Evolutionary conservation across 169 alveolate genomes (phyloP), one percentile per base, ranked within the genome.

Genomic region (Plasmodium berghei): DNA sequence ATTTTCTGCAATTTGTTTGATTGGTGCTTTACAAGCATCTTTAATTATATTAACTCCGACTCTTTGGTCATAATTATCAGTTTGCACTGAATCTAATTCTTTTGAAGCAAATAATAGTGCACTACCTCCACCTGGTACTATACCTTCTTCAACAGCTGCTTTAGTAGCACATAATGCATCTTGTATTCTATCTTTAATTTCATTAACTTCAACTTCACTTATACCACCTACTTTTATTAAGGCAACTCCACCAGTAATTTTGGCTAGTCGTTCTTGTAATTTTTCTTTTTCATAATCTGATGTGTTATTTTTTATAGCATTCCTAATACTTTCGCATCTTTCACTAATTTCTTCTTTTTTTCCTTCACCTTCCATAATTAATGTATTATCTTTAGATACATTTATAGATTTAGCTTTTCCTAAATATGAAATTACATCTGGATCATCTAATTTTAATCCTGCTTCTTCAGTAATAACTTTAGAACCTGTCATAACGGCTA

Each of bases 61-160:
- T 80, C 96, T 94, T 94, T 96, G 98, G 93, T 97, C 99, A 71
- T 95, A 96, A 88, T 97, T 97, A 72, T 93, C 96, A 28, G 97
- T 92, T 73, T 90, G 92, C 18, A 94, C 89, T n/a, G 89, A 87
- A 56, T 86, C 96, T 90, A 93, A 73, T 12, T 87, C 89, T 85
- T 96, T 95, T 22, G 98, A 93, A n/a, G 99, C 98, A 93, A 96
- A 96, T 46, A 97, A 89, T 49, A 98, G 93, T 71, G 99, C 99
- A 61, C 97, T 93, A 14, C 99, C 99, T 5, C 99, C 99, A 28
- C 99, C 99, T 9, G 99, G 99, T 52, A 99, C 99, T 62, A 98
- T 98, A 46, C 99, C 99, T 90, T 98, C 99, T 87, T 97, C 99
- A 26, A 98, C 98, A 9, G 99, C 99, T 52, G 99, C 99, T 94